Conservation (phyloP, 371 early-diverging fungal species). For the Syncephalastrum contaminatum region DNA sequence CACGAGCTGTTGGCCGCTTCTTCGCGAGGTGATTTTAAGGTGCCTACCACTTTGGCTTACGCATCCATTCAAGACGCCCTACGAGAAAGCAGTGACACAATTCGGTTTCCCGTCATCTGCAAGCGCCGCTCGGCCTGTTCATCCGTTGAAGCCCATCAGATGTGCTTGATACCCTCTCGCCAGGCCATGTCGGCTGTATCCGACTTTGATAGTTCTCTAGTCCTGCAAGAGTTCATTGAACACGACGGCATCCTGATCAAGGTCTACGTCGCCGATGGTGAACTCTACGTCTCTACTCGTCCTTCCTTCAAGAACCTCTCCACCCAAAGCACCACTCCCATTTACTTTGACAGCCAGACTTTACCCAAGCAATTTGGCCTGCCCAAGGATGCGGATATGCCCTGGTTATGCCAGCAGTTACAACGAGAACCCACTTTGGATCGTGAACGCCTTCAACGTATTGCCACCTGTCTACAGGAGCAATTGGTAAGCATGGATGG, state of each 20-base stretch:
- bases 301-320: slow-evolving; percentile 39
- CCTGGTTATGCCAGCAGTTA: slow-evolving; percentile 3
- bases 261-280: slow-evolving; percentile 45
- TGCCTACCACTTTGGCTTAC: slow-evolving; percentile 1
- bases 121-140: slow-evolving; percentile 49
- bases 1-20: not conserved
- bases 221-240: slow-evolving; percentile 49
- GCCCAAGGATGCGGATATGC: not conserved
- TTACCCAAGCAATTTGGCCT: slow-evolving; percentile 41
- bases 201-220: slow-evolving; percentile 27
- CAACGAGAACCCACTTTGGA: slow-evolving; percentile 27
- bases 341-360: slow-evolving; percentile 46
- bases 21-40: not conserved
- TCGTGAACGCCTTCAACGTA: slow-evolving; percentile 24
- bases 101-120: slow-evolving; percentile 31
- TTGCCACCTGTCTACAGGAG: slow-evolving; percentile 29
- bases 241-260: slow-evolving; percentile 51
- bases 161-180: slow-evolving; percentile 38
- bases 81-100: not conserved
- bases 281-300: slow-evolving; percentile 32
- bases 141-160: slow-evolving; percentile 42
- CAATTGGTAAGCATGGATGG: slow-evolving; percentile 30
- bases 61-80: not conserved
- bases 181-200: slow-evolving; percentile 15
- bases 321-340: too few relatives aligned